Evolutionary conservation across 176 grass and related monocot genomes (phyloP).

Genomic region (Aegilops tauschii): DNA sequence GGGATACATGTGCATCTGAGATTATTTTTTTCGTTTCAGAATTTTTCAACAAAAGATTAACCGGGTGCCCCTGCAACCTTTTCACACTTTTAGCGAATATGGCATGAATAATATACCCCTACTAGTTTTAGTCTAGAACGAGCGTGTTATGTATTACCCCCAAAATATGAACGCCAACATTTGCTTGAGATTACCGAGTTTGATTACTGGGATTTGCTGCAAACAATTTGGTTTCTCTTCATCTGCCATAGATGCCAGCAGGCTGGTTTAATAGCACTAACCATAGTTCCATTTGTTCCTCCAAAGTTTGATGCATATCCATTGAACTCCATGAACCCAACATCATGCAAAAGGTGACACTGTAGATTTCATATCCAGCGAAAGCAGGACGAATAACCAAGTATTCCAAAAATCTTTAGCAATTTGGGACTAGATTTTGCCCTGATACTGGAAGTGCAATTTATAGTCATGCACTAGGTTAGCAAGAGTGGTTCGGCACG

Average conservation of each 20-base stretch:
- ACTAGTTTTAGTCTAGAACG: neutral
- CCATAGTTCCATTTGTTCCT: neutral
- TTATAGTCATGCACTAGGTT: slow-evolving; percentile 73
- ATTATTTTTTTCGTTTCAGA: neutral
- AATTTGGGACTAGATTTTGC: slow-evolving; percentile 68
- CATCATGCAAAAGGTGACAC: slow-evolving; percentile 4
- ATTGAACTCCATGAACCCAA: neutral
- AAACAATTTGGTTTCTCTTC: slow-evolving; percentile 1
- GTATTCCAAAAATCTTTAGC: neutral
- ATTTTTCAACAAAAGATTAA: neutral
- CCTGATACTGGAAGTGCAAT: slow-evolving; percentile 86
- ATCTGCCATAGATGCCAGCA: neutral
- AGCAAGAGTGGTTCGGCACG: slow-evolving; percentile 79
- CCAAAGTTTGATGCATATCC: neutral
- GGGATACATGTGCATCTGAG: neutral
- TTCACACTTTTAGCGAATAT: neutral
- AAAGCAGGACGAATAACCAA: neutral
- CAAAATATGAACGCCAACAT: neutral
- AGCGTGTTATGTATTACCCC: neutral
- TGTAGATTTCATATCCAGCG: neutral
- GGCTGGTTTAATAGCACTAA: slow-evolving; percentile 29
- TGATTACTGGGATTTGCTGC: neutral
- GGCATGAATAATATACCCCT: neutral
- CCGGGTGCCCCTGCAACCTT: neutral
- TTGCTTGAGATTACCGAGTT: slow-evolving; percentile 20